These are phyloP conservation scores for Solanum sitiens DNA, from an alignment of 257 asterid species.

Conservation along the genomic window DNA sequence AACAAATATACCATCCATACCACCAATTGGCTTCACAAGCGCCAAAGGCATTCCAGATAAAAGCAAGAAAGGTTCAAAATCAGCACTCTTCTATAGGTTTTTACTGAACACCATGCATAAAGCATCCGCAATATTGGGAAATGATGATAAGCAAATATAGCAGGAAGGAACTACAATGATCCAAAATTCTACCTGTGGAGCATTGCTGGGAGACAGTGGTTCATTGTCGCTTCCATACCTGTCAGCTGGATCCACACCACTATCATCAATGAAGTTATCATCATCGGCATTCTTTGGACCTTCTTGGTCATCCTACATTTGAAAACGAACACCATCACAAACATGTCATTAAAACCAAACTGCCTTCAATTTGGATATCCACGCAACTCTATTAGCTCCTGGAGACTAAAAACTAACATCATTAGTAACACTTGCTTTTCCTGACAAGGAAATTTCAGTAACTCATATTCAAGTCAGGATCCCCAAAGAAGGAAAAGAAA, in stretches of 20 bases:
- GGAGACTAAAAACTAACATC: neutral
- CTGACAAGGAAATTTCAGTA: neutral
- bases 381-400: neutral
- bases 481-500: neutral
- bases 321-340: neutral
- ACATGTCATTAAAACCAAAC: neutral
- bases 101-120: neutral
- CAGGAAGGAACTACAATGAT: neutral
- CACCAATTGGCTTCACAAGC: neutral
- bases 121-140: neutral
- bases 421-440: neutral
- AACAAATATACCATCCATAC: neutral
- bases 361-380: neutral
- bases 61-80: neutral
- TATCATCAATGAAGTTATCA: constrained; percentile 84
- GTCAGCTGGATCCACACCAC: constrained; percentile 68
- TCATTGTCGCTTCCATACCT: constrained; percentile 51
- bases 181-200: constrained; percentile 44
- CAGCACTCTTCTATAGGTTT: neutral
- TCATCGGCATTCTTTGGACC: constrained; percentile 56
- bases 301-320: constrained; percentile 57
- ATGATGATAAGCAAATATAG: neutral
- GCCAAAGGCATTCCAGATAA: neutral
- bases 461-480: neutral
- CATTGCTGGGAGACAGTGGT: constrained; percentile 55